Base-by-base conservation (phyloP, 148 eudicot genomes). In the Vaccinium vitisidaea region DNA sequence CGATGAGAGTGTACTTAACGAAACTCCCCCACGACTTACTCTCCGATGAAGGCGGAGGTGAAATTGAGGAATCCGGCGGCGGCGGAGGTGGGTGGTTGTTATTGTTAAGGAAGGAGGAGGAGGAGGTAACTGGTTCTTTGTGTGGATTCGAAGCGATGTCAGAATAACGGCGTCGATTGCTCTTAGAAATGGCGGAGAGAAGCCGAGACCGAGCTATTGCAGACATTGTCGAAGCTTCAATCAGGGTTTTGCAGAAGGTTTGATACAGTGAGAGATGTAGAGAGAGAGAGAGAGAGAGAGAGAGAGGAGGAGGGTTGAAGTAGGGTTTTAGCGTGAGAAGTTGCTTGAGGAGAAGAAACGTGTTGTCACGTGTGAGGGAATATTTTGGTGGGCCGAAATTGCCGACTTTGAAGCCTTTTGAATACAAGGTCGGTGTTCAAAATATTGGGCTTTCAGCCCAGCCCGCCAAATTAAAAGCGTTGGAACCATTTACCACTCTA, bases 1-100 rank as follows among this genome's bases (percentile, higher is more conserved):
- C 90, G 32, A 86, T 23, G 25, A 88, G 80, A 8, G 84, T 84
- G 55, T 84, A 89, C 90, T 88, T 88, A 65, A 88, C 83, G 75
- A 91, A 87, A 71, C 81, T 82, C 89, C 81, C 79, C 89, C 85
- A 84, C 23, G 89, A 84, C 52, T 71, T 87, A 8, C 79, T 85
- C 85, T 71, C 79, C 1, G 82, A 56, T 2, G 86, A 54, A n/a
- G 84, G 58, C 1, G 83, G 23, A 14, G 81, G 67, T 12, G 27
- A 53, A n/a, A 32, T 27, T 13, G 56, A 14, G 3, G 56, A 14
- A n/a, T 32, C 15, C n/a, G 84, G 74, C 39, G 83, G 81, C 30
- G 77, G 54, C 15, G 82, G 54, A 12, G 85, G 84, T 2, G 86
- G 84, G 54, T 69, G 52, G 23, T 83, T 75, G 32, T 81, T 69